Conservation (phyloP, 23 red algal genomes). For the Gracilaria vermiculophylla region DNA sequence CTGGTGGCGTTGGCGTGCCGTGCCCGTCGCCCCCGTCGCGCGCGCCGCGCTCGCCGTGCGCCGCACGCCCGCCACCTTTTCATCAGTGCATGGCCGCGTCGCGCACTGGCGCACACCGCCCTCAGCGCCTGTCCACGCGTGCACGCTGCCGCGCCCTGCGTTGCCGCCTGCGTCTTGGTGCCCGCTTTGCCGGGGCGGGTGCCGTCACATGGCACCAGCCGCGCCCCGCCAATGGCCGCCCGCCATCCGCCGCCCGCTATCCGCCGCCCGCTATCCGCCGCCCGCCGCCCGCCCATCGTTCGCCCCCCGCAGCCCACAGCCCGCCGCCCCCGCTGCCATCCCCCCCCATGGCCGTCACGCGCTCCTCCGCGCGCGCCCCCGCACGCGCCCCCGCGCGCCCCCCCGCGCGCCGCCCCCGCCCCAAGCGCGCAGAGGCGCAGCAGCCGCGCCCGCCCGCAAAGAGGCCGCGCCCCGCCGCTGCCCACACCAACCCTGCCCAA, state of each 20-base stretch:
- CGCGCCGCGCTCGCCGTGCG: too few relatives aligned
- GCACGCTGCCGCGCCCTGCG: not conserved
- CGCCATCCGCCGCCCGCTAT: too few relatives aligned
- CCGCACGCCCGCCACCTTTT: not conserved
- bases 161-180: too few relatives aligned
- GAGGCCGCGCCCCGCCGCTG: too few relatives aligned
- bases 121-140: too few relatives aligned
- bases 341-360: not conserved
- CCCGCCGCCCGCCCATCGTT: not conserved
- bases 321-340: not conserved
- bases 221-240: too few relatives aligned
- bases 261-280: not conserved
- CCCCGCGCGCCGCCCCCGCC: not conserved
- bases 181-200: too few relatives aligned
- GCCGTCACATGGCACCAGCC: too few relatives aligned
- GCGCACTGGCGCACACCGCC: too few relatives aligned
- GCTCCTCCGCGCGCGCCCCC: not conserved
- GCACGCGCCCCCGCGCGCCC: not conserved
- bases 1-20: not conserved
- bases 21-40: too few relatives aligned
- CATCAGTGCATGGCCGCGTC: constrained; percentile 23
- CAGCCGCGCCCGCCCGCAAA: not conserved
- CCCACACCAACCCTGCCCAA: too few relatives aligned
- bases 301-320: not conserved
- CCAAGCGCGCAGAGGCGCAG: not conserved